These are phyloP conservation scores for Tuber calosporum DNA, from an alignment of 495 filamentous ascomycete genomes.

Conservation along the genomic window DNA sequence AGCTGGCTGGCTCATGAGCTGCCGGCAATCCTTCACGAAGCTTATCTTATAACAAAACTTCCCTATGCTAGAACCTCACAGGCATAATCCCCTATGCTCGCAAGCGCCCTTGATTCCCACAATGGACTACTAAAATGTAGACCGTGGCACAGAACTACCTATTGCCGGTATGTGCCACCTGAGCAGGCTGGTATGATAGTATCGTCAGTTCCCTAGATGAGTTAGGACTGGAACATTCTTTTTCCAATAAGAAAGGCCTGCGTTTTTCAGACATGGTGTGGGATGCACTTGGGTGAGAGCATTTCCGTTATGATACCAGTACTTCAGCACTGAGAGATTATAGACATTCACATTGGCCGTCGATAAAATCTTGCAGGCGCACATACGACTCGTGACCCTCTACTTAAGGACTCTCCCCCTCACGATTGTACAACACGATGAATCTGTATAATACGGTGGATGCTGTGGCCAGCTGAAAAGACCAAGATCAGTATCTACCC, in stretches of 20 bases:
- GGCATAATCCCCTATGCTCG: not conserved
- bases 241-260: not conserved
- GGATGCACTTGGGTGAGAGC: not conserved
- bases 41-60: not conserved
- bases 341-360: not conserved
- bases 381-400: not conserved
- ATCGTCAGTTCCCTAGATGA: not conserved
- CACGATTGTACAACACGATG: not conserved
- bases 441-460: not conserved
- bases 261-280: not conserved
- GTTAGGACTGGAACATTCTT: not conserved
- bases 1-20: not conserved
- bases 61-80: not conserved
- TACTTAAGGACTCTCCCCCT: not conserved
- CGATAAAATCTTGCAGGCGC: not conserved
- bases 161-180: not conserved
- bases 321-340: not conserved
- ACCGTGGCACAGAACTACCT: not conserved
- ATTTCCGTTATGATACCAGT: not conserved
- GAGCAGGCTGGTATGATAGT: not conserved
- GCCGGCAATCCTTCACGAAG: not conserved
- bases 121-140: not conserved
- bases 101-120: not conserved
- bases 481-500: not conserved
- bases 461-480: not conserved